Percentiles rank a stretch among this genome's conserved stretches.
Evolutionary conservation across 805 yeast genomes (phyloP).

Genomic region (Pichia nakasei): DNA sequence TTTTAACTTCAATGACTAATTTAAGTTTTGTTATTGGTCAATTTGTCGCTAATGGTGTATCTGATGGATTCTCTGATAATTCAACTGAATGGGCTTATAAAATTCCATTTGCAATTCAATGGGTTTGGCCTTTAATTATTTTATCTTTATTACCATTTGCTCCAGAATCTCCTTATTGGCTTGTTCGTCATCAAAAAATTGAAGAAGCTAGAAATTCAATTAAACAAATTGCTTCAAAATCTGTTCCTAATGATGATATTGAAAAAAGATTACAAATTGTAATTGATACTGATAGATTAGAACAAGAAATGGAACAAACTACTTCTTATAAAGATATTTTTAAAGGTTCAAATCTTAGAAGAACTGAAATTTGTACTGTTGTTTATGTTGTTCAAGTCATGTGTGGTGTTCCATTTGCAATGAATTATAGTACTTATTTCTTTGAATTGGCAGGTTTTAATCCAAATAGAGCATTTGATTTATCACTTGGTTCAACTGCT

Average conservation of each 20-base stretch:
- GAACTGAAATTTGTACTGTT: constrained; percentile 35
- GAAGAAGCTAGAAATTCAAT: constrained; percentile 37
- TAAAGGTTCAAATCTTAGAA: constrained; percentile 37
- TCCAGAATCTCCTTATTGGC: constrained; percentile 55
- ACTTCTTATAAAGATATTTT: constrained; percentile 33
- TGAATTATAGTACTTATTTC: constrained; percentile 51
- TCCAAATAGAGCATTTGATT: constrained; percentile 13
- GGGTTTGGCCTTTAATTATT: constrained; percentile 45
- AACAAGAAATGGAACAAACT: constrained; percentile 8
- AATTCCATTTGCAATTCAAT: constrained; percentile 51
- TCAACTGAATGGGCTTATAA: constrained; percentile 17
- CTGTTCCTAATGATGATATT: constrained; percentile 1
- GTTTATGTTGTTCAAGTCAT: constrained; percentile 46
- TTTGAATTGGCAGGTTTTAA: constrained; percentile 15
- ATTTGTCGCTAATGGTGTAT: constrained; percentile 46
- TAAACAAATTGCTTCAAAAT: constrained; percentile 22
- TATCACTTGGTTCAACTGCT: constrained; percentile 24
- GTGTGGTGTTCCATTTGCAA: constrained; percentile 55
- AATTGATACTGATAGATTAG: constrained; percentile 10
- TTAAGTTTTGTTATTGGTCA: constrained; percentile 52
- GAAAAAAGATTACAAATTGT: constrained; percentile 8
- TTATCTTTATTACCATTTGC: constrained; percentile 33
- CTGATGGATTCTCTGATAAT: constrained; percentile 18
- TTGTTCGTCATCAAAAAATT: constrained; percentile 33
- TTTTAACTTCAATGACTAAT: constrained; percentile 41